Conservation (phyloP, 345 rosid species). For the Syzygium aromaticum region DNA sequence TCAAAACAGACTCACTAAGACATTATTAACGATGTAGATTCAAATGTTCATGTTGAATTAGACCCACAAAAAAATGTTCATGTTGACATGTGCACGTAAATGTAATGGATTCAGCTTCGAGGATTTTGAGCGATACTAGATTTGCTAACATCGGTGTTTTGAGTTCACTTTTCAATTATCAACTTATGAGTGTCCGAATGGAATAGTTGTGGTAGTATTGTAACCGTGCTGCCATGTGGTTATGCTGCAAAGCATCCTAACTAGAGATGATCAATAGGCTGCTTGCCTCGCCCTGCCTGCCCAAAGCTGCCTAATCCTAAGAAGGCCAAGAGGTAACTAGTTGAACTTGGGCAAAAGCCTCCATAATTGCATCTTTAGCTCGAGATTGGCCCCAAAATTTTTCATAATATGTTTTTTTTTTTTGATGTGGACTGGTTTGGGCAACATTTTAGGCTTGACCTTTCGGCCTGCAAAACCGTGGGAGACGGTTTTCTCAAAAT, state of each 20-base stretch:
- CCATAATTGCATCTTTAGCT: accelerated
- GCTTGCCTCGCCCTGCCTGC: not conserved
- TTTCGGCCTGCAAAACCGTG: not conserved
- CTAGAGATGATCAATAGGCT: not conserved
- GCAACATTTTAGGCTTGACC: not conserved
- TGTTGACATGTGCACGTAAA: too few relatives aligned
- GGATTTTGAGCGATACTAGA: too few relatives aligned
- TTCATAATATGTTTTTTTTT: not conserved
- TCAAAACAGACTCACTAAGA: too few relatives aligned
- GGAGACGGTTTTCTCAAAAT: not conserved
- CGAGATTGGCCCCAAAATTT: not conserved
- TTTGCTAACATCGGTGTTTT: not conserved
- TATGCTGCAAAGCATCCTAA: accelerated
- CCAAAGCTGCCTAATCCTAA: not conserved
- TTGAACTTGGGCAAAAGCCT: not conserved
- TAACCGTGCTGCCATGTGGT: not conserved
- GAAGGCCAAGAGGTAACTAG: accelerated
- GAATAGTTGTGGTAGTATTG: not conserved
- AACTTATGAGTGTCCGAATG: not conserved
- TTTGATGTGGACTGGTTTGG: not conserved
- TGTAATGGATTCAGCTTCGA: too few relatives aligned
- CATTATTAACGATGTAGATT: too few relatives aligned
- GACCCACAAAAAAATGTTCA: too few relatives aligned
- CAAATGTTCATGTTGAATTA: too few relatives aligned
- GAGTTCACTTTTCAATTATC: not conserved